Evolutionary conservation across 768 basidiomycete species (phyloP).

Genomic region (Auriculariales sp.): DNA sequence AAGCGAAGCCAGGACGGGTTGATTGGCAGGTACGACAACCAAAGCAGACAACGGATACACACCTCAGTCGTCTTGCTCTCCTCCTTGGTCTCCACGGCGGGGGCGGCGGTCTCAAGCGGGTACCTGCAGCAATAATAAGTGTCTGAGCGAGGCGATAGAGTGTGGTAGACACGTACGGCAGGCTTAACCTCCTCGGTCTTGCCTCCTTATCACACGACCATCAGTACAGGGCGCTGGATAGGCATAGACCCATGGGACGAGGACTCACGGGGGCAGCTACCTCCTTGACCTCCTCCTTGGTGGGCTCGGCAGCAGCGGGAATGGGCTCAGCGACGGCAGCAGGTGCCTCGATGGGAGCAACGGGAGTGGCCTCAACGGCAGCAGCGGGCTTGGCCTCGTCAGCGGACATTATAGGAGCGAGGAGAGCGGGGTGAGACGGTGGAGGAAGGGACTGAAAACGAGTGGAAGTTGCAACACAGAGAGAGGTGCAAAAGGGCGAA

Average conservation of each 20-base stretch:
- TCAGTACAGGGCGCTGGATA: no score
- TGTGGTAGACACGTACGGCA: no score
- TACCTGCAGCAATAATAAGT: no score
- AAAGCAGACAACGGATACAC: background rate
- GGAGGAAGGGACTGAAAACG: slow-evolving; percentile 11
- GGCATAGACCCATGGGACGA: no score
- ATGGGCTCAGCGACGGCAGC: slow-evolving; percentile 7
- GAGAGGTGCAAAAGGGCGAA: slow-evolving; percentile 30
- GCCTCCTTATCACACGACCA: no score
- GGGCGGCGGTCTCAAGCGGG: background rate
- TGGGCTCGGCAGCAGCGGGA: slow-evolving; percentile 3
- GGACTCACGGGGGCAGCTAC: no score
- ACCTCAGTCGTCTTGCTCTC: background rate
- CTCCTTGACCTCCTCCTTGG: background rate
- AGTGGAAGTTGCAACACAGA: slow-evolving; percentile 1
- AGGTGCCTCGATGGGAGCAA: background rate
- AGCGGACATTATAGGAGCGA: slow-evolving; percentile 59
- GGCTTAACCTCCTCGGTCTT: no score
- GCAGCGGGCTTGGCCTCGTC: slow-evolving; percentile 8
- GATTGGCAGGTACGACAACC: no score
- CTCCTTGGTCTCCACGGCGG: background rate
- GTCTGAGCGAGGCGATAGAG: no score
- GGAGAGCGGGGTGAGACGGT: slow-evolving; percentile 38
- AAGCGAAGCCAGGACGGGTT: no score
- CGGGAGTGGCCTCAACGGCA: slow-evolving; percentile 5